Conservation (phyloP, 1,139 yeast species). For the Yamadazyma epiphylla region DNA sequence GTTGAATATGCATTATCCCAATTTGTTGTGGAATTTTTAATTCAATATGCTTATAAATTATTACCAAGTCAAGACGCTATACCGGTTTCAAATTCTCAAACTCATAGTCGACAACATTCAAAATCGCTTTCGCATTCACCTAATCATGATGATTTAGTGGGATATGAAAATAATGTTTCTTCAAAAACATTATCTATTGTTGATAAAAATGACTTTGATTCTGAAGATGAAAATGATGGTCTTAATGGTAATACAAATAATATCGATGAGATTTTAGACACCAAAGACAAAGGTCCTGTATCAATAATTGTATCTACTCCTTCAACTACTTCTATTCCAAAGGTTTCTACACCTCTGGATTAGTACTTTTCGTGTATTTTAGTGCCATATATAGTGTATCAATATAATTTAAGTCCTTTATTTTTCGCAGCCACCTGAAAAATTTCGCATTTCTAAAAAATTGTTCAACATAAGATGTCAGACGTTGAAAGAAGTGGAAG, state of each 20-base stretch:
- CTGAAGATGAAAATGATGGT: conserved; percentile 22
- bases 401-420: conserved; percentile 1
- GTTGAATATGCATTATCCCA: conserved; percentile 87
- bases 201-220: conserved; percentile 27
- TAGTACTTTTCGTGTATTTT: conserved; percentile 7
- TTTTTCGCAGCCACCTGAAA: not conserved
- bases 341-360: conserved; percentile 1
- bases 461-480: conserved; percentile 13
- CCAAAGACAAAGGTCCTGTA: conserved; percentile 14
- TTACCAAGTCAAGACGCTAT: conserved; percentile 43
- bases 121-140: conserved; percentile 55
- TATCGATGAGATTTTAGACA: not conserved
- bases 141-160: conserved; percentile 49
- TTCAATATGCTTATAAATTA: conserved; percentile 78
- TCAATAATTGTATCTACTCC: conserved; percentile 24
- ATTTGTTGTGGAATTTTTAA: conserved; percentile 81
- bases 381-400: conserved; percentile 3
- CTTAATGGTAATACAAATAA: not conserved
- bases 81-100: not conserved
- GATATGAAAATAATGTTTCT: conserved; percentile 21
- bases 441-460: too few species aligned
- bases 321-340: conserved; percentile 15
- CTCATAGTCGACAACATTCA: conserved; percentile 45
- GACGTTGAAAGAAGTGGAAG: conserved; percentile 8
- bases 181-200: conserved; percentile 18